Conservation (phyloP, 1,284 basidiomycete genomes). For the Fomitopsis schrenkii region DNA sequence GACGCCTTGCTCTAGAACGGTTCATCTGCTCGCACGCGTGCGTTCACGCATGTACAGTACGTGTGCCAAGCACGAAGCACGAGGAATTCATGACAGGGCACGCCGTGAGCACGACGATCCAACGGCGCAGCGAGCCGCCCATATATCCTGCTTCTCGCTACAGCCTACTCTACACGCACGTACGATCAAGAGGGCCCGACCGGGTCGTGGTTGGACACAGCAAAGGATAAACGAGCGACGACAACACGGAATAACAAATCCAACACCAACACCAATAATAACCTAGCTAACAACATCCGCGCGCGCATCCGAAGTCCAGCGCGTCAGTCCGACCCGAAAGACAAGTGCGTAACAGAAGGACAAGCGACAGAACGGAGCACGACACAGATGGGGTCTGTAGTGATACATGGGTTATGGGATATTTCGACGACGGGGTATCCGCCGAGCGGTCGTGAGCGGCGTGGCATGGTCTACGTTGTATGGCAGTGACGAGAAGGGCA, state of each 20-base stretch:
- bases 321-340: not conserved
- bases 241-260: not conserved
- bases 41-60: too few relatives aligned
- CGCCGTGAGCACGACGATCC: too few relatives aligned
- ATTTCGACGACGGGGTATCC: not conserved
- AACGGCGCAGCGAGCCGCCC: too few relatives aligned
- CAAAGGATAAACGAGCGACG: not conserved
- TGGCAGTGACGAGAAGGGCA: not conserved
- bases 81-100: too few relatives aligned
- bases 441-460: not conserved
- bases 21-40: too few relatives aligned
- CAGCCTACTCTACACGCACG: too few relatives aligned
- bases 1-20: not conserved
- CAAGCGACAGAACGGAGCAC: not conserved
- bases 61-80: too few relatives aligned
- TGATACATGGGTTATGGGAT: not conserved
- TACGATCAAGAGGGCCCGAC: too few relatives aligned
- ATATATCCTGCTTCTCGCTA: too few relatives aligned
- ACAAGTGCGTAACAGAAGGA: not conserved
- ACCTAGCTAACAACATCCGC: not conserved
- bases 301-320: not conserved
- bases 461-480: not conserved
- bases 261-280: not conserved
- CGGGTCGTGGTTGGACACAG: too few relatives aligned
- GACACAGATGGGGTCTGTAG: not conserved